These are phyloP conservation scores for Pyrenochaeta sp. DNA, from an alignment of 2,329 filamentous ascomycete species.

Conservation along the genomic window DNA sequence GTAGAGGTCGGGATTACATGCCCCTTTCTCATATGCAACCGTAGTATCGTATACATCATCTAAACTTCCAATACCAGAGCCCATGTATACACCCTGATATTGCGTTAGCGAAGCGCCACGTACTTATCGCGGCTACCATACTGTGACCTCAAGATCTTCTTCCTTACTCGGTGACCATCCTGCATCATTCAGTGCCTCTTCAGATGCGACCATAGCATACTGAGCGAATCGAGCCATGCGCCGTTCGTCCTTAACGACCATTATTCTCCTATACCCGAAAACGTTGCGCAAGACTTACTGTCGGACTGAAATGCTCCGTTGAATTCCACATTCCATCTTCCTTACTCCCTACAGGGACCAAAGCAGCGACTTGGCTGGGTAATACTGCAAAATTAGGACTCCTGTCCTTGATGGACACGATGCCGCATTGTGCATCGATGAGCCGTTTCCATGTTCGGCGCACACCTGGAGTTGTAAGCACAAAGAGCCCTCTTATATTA, in stretches of 20 bases:
- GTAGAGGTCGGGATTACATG: constrained; percentile 53
- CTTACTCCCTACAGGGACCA: constrained; percentile 71
- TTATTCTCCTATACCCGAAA: constrained; percentile 47
- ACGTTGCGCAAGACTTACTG: constrained; percentile 23
- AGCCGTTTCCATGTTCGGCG: constrained; percentile 82
- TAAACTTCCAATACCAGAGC: constrained; percentile 94
- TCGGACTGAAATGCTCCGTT: constrained; percentile 55
- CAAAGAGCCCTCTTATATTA: not conserved
- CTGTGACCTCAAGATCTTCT: constrained; percentile 75
- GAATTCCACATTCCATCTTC: constrained; percentile 57
- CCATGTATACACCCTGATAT: constrained; percentile 81
- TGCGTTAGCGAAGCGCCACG: constrained; percentile 9
- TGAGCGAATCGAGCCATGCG: constrained; percentile 93
- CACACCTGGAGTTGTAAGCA: constrained; percentile 60
- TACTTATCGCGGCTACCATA: constrained; percentile 40
- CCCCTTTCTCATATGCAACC: constrained; percentile 75
- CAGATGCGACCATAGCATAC: constrained; percentile 85
- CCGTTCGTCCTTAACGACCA: constrained; percentile 64
- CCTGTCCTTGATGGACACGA: constrained; percentile 74
- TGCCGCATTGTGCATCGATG: constrained; percentile 79
- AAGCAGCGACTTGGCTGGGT: constrained; percentile 84
- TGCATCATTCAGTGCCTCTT: constrained; percentile 86
- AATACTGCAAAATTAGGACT: constrained; percentile 73
- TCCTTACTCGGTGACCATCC: constrained; percentile 72
- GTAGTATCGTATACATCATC: constrained; percentile 89